Evolutionary conservation across 108 stramenopile species (phyloP).

Genomic region (Schizochytrium sp.): DNA sequence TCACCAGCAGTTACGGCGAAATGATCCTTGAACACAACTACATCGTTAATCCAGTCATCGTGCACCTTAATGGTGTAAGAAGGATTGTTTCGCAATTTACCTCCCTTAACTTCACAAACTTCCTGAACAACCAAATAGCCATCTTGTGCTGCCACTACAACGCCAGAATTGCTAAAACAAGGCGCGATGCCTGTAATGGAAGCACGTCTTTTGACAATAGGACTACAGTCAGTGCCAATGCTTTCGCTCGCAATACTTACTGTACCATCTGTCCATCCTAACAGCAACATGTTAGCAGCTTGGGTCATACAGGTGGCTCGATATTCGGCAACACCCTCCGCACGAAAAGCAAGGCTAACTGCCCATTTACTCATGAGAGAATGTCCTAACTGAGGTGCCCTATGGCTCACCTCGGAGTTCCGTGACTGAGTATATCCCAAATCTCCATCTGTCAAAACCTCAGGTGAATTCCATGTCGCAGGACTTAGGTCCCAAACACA

Average conservation of each 20-base stretch:
- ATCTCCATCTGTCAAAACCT: not conserved
- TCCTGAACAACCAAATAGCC: not conserved
- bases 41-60: not conserved
- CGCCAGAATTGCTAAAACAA: not conserved
- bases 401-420: not conserved
- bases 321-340: not conserved
- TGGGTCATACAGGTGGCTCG: conserved; percentile 8
- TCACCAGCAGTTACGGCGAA: not conserved
- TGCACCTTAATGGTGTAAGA: not conserved
- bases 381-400: not conserved
- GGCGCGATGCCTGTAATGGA: not conserved
- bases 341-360: not conserved
- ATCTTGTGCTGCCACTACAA: no score
- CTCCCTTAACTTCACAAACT: not conserved
- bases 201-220: not conserved
- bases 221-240: not conserved
- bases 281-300: not conserved
- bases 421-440: not conserved
- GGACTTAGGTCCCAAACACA: not conserved
- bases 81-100: not conserved
- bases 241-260: not conserved
- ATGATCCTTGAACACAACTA: not conserved
- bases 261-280: conserved; percentile 5
- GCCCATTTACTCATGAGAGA: not conserved
- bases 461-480: not conserved